Conservation (phyloP, 1,284 basidiomycete genomes). For the Trametes versicolor region DNA sequence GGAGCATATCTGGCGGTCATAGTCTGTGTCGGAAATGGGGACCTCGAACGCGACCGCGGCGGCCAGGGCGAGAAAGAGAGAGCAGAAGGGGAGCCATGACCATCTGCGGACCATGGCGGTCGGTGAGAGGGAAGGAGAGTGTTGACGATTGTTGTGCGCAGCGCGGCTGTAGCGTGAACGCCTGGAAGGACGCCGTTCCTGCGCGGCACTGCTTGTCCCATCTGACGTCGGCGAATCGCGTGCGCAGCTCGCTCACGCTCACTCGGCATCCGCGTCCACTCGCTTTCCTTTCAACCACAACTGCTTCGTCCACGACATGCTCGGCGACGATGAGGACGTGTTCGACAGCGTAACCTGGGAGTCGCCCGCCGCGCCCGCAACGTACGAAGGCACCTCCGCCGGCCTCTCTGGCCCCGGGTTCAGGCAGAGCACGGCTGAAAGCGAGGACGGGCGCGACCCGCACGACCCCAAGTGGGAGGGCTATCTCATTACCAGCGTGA, state of each 20-base stretch:
- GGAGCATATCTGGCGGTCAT: conserved; percentile 89
- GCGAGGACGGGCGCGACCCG: conserved; percentile 66
- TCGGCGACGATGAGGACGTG: conserved; percentile 84
- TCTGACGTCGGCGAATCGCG: conserved; percentile 22
- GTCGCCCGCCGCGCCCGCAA: conserved; percentile 65
- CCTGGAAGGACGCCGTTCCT: conserved; percentile 5
- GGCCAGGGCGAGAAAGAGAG: conserved; percentile 31
- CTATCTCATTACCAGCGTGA: conserved; percentile 86
- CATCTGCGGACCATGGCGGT: conserved; percentile 45
- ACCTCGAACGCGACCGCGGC: conserved; percentile 65
- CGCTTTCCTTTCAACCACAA: too few species aligned
- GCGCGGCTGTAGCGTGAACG: conserved; percentile 17
- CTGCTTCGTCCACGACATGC: conserved; percentile 54
- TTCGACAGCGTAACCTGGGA: conserved; percentile 91
- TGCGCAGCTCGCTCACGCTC: conserved; percentile 19
- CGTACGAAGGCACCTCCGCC: conserved; percentile 53
- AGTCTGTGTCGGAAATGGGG: conserved; percentile 77
- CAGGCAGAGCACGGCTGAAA: conserved; percentile 76
- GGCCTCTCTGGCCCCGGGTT: conserved; percentile 73
- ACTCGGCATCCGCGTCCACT: background rate
- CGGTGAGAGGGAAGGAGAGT: conserved; percentile 37
- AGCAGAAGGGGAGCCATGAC: conserved; percentile 38
- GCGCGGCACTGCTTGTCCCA: conserved; percentile 6
- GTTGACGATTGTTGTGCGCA: conserved; percentile 41
- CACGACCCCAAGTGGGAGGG: conserved; percentile 91